Evolutionary conservation across 202 grass and related monocot species (phyloP), one percentile per base, ranked within the genome.

Genomic region (Zoysia matrella): DNA sequence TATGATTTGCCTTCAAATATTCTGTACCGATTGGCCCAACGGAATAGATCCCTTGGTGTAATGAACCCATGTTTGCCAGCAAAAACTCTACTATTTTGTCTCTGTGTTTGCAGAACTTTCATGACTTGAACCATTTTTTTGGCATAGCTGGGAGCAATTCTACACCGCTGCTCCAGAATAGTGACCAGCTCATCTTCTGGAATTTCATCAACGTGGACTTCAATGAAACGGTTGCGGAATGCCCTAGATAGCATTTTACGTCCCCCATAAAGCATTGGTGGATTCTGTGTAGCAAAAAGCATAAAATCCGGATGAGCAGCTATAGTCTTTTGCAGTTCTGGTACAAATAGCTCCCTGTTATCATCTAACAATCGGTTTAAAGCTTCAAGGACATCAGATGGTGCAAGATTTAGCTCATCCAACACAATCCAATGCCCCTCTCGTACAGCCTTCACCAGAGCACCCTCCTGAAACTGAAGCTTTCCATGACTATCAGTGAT

Each of bases 41-140:
- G 92, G 70, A 98, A 98, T 84, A 98, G 65, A 89, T 98, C 95
- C 64, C 95, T 79, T 44, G 95, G 90, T 5, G 92, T 98, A 80
- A 98, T 98, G 76, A 98, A 98, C 62, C 95, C 95, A 94, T 94
- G 95, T 84, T 94, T 98, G 53, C 95, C 95, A 79, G 92, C 92
- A 88, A 98, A 98, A 46, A 94, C 92, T 85, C 92, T 93, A 85
- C 95, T 98, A 55, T 88, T 92, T 75, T 93, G 95, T 81, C 95
- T 90, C 8, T 94, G 92, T 44, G 61, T 73, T 68, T 98, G 95
- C 79, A 98, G 74, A 41, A 91, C 92, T 73, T 89, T 98, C 95
- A 98, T 98, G 77, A 98, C 92, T 76, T 91, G 79, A 86, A 98
- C 92, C 92, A 98, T 93, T 62, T 91, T 89, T 75, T 44, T 65